Evolutionary conservation across 768 basidiomycete species (phyloP).

Genomic region (Suillus spraguei): DNA sequence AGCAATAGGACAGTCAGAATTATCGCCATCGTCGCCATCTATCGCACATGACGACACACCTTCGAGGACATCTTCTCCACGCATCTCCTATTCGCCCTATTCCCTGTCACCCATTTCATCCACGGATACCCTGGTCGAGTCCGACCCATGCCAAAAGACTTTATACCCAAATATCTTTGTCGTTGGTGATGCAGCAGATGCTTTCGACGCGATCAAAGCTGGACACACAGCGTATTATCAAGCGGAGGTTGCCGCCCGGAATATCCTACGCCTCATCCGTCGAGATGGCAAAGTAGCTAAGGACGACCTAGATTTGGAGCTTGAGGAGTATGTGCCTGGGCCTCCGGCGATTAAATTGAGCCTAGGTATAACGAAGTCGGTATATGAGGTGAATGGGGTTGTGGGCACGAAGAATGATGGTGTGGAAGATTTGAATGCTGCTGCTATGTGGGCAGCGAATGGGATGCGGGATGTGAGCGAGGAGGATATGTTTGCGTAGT

Average conservation of each 20-base stretch:
- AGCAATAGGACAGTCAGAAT: neutral
- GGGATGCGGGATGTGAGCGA: slow-evolving; percentile 43
- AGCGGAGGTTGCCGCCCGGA: slow-evolving; percentile 54
- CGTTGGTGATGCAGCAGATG: slow-evolving; percentile 64
- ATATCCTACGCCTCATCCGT: slow-evolving; percentile 49
- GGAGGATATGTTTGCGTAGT: slow-evolving; percentile 27
- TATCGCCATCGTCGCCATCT: no score
- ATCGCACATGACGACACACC: neutral
- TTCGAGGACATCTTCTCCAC: slow-evolving; percentile 10
- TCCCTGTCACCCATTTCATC: slow-evolving; percentile 12
- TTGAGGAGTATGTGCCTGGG: slow-evolving; percentile 50
- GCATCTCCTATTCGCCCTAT: slow-evolving; percentile 10
- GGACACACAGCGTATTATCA: slow-evolving; percentile 60
- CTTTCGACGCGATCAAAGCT: slow-evolving; percentile 63
- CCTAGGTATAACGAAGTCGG: slow-evolving; percentile 52
- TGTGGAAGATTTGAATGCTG: slow-evolving; percentile 50
- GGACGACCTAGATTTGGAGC: slow-evolving; percentile 6
- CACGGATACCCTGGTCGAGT: slow-evolving; percentile 16
- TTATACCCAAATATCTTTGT: slow-evolving; percentile 60
- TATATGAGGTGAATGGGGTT: slow-evolving; percentile 48
- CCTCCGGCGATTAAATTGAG: slow-evolving; percentile 63
- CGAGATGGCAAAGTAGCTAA: slow-evolving; percentile 16
- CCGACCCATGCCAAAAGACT: slow-evolving; percentile 17
- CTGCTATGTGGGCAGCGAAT: slow-evolving; percentile 47
- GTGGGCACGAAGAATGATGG: slow-evolving; percentile 48